These are phyloP conservation scores for Colletotrichum liriopes DNA, from an alignment of 2,329 filamentous ascomycete genomes.

Conservation along the genomic window DNA sequence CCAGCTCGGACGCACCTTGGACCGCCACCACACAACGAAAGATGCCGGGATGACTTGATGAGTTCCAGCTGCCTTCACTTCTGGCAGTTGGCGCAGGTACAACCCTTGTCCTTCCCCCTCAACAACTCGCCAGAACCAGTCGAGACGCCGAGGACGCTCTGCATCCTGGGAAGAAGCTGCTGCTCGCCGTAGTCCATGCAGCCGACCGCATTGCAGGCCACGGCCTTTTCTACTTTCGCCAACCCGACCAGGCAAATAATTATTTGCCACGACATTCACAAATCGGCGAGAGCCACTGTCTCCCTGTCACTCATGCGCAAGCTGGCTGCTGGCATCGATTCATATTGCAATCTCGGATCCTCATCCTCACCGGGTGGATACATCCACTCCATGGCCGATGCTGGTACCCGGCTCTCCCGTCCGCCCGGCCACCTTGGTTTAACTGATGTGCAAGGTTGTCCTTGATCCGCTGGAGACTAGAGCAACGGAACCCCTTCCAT, in stretches of 20 bases:
- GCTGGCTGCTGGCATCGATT: background rate
- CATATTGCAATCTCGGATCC: constrained; percentile 3
- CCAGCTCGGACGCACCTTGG: background rate
- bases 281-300: background rate
- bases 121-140: background rate
- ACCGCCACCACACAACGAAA: background rate
- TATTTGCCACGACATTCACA: constrained; percentile 15
- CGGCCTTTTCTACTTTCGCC: background rate
- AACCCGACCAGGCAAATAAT: constrained; percentile 14
- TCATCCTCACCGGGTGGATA: constrained; percentile 39
- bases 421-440: constrained; percentile 29
- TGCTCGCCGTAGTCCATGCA: background rate
- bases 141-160: constrained; percentile 23
- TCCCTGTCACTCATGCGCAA: background rate
- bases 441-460: constrained; percentile 40
- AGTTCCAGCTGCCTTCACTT: background rate
- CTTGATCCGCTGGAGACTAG: constrained; percentile 30
- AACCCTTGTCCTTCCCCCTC: constrained; percentile 26
- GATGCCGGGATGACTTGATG: background rate
- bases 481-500: constrained; percentile 33
- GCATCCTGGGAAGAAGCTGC: constrained; percentile 25
- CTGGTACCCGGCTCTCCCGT: constrained; percentile 28
- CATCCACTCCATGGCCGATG: constrained; percentile 36
- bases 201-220: constrained; percentile 4
- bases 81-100: background rate